phyloP scores from a whole-genome alignment of 2,329 filamentous ascomycete species.

The Fusarium citri region DNA sequence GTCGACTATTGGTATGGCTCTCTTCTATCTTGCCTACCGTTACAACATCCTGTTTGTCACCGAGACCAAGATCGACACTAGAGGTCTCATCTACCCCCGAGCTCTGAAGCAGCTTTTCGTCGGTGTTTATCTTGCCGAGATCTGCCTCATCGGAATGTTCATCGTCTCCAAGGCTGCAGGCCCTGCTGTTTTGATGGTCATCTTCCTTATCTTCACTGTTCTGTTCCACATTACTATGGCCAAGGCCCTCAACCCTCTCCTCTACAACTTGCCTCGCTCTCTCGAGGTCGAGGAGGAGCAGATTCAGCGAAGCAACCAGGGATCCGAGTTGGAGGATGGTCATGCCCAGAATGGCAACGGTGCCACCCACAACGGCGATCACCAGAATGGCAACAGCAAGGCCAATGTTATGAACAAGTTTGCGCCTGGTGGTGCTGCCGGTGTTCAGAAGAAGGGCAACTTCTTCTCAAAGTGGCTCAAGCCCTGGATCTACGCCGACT shows the following conservation, averaged over 20 bases:
- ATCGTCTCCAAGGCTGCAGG: conserved; percentile 74
- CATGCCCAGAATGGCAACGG: conserved; percentile 25
- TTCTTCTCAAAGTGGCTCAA: conserved; percentile 73
- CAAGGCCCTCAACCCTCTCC: conserved; percentile 75
- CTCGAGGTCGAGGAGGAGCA: conserved; percentile 57
- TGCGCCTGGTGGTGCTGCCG: conserved; percentile 35
- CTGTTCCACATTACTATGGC: conserved; percentile 81
- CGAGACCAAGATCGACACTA: conserved; percentile 84
- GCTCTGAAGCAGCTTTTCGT: conserved; percentile 88
- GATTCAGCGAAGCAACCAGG: conserved; percentile 50
- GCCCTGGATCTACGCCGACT: conserved; percentile 81
- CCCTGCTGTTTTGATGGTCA: conserved; percentile 79
- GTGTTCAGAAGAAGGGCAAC: conserved; percentile 61
- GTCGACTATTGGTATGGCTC: conserved; percentile 77
- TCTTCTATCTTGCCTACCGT: conserved; percentile 87
- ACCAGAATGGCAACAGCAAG: conserved; percentile 12
- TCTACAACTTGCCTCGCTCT: conserved; percentile 77
- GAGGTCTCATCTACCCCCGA: conserved; percentile 87
- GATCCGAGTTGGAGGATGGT: conserved; percentile 45
- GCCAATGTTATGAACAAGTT: conserved; percentile 39
- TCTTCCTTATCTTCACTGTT: conserved; percentile 79
- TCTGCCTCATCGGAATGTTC: conserved; percentile 86
- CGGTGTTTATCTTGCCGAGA: conserved; percentile 82
- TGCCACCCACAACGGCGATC: conserved; percentile 17
- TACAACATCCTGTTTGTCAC: conserved; percentile 89